Base-by-base conservation (phyloP, 805 yeast genomes). In the Cyberlindnera veronae region DNA sequence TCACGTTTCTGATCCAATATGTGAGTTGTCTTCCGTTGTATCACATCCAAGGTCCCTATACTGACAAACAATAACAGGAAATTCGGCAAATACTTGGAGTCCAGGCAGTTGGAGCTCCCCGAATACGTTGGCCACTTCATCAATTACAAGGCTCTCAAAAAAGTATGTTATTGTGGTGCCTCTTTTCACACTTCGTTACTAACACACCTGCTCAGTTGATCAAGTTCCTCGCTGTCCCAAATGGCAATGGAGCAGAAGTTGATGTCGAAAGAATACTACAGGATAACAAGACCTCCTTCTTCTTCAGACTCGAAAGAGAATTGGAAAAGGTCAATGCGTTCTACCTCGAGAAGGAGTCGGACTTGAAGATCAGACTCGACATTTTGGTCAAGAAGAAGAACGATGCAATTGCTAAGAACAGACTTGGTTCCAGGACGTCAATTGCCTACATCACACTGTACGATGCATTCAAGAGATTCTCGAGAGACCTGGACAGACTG, bases 61-160 rank as follows among this genome's bases (percentile, higher is more conserved):
- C 34, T 21, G 15, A 32, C 27, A 19, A 21, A 32, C 27, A 15
- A 8, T 15, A 19, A 14, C 30, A 68, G 69, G 99, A 93, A 93
- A 71, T 93, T 89, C 63, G 99, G 99, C 37, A 93, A 93, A 64
- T 86, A 88, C 58, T 71, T 93, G 60, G 98, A 95, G 49, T 84
- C 95, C 31, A 79, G 97, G 60, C 96, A 89, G 65, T 71, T 93
- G 51, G 97, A 91, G 62, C 70, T 91, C 44, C 98, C 98, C 10
- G 99, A 93, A 63, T 93, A 93, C 62, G 80, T 95, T 36, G 89
- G 91, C 28, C 84, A 87, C 60, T 93, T 91, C 67, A 91, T 93
- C 58, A 89, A 93, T 67, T 93, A 93, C 66, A 93, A 93, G 67
- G 93, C 91, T 4, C 68, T 91, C 43, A 91, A 91, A 63, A 93